Base-by-base conservation (phyloP, 169 alveolate species). In the Besnoitia besnoiti region DNA sequence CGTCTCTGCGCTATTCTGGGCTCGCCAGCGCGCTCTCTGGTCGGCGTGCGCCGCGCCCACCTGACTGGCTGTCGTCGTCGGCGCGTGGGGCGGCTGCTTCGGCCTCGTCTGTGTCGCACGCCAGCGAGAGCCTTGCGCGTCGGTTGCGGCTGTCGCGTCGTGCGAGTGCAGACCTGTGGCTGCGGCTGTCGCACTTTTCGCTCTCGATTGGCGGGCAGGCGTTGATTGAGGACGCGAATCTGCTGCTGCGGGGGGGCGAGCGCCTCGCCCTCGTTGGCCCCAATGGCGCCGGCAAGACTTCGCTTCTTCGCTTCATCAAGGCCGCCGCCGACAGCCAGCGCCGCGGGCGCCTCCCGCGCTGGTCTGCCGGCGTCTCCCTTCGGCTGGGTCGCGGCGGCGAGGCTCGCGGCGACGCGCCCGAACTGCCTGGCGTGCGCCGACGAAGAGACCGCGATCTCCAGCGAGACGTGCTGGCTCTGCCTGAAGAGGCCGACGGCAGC, bases 211-310 rank as follows among this genome's bases (percentile, higher is more conserved):
- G 39, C 16, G 82, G 82, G 14, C 5, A 37, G 27, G 44, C 39
- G 14, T 19, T 73, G 47, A 10, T 73, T 19, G 8, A 10, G 7
- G 46, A 73, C 82, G 46, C 46, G 19, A 37, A 73, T n/a, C 46
- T 73, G 24, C 61, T n/a, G 16, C 35, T 44, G 37, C 19, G 42
- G 2, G 75, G 37, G 0, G 93, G 90, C 21, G 93, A 90, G 84
- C 61, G 62, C 39, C 49, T 92, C 62, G 85, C 46, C 42, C 93
- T 92, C 24, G 90, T 93, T 40, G 95, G 95, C 39, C 84, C 93
- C 89, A 93, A 93, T 33, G 95, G 95, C 10, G 85, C 92, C 10
- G 95, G 95, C 35, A 93, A 93, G 61, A 79, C 92, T 5, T 49
- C 92, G 12, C 39, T 89, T 61, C 93, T 93, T 46, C 84, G 80